Evolutionary conservation across 2,329 filamentous ascomycete genomes (phyloP).

Genomic region (Colletotrichum sp.): DNA sequence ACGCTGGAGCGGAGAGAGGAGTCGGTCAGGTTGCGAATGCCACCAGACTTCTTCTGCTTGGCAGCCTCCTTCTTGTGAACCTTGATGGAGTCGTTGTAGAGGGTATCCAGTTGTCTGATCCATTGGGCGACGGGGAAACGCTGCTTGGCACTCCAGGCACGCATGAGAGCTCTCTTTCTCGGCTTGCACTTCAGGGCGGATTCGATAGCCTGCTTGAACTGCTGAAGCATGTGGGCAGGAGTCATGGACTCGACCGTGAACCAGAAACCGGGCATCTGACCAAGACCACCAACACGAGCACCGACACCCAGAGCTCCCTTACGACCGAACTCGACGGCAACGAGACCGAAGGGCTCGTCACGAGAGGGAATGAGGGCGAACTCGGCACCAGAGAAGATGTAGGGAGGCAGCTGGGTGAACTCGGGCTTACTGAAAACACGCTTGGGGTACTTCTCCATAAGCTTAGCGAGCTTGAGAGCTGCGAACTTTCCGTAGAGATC

Average conservation of each 20-base stretch:
- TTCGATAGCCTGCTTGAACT: slow-evolving; percentile 70
- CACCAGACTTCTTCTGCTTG: slow-evolving; percentile 19
- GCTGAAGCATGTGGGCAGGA: slow-evolving; percentile 66
- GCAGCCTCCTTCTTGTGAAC: slow-evolving; percentile 41
- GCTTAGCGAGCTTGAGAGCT: slow-evolving; percentile 65
- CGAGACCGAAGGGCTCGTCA: slow-evolving; percentile 72
- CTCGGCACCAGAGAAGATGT: slow-evolving; percentile 71
- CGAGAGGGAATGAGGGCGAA: slow-evolving; percentile 72
- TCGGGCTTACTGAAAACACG: slow-evolving; percentile 72
- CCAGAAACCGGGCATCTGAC: slow-evolving; percentile 77
- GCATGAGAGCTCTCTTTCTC: slow-evolving; percentile 64
- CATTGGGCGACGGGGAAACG: slow-evolving; percentile 72
- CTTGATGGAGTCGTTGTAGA: slow-evolving; percentile 65
- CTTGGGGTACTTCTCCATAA: slow-evolving; percentile 70
- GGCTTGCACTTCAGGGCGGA: slow-evolving; percentile 62
- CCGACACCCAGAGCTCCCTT: slow-evolving; percentile 73
- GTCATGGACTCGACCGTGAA: slow-evolving; percentile 71
- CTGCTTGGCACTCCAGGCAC: slow-evolving; percentile 68
- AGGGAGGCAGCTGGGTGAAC: slow-evolving; percentile 70
- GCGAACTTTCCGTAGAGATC: slow-evolving; percentile 73
- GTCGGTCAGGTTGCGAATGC: slow-evolving; percentile 16
- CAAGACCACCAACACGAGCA: slow-evolving; percentile 68
- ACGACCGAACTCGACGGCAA: slow-evolving; percentile 72
- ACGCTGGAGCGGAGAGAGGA: slow-evolving; percentile 13
- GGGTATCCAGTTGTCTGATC: slow-evolving; percentile 67